Base-by-base conservation (phyloP, 495 filamentous ascomycete species). In the Terfezia boudieri region DNA sequence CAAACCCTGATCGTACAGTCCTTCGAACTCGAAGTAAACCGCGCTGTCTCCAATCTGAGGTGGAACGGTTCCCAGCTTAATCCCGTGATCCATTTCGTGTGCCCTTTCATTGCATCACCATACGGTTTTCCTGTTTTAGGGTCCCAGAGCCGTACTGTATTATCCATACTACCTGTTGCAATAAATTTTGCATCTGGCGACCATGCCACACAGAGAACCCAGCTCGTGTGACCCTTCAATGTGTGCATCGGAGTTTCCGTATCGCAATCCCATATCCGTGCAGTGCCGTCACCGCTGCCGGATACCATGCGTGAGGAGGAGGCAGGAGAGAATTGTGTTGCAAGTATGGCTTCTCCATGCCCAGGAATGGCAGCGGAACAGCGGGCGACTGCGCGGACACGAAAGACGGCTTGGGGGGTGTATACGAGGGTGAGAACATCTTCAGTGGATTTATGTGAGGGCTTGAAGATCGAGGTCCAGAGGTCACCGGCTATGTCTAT, bases 61-160 rank as follows among this genome's bases (percentile, higher is more conserved):
- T 96, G 92, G 66, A 89, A 95, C 11, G 92, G 89, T 66, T 96
- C 86, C 90, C 90, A 99, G 2, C 83, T 78, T 43, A 95, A 68
- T 61, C 75, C 82, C 26, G 81, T 86, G 49, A 95, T 82, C 83
- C 84, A 94, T 66, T 92, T 92, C 4, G 78, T 76, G 63, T 99
- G 90, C 2, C 89, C 90, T 67, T 83, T 94, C 60, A 96, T 71
- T 5, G 84, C 76, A 20, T 74, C 71, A 9, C 86, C 86, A 10
- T 87, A 65, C 1, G 80, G 67, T 59, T 85, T 78, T 0, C 92
- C 92, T 1, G 82, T 85, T 58, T 80, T 78, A 0, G 86, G 76
- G 63, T 94, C 83, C 87, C 89, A 99, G 41, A 96, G 70, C 50
- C 89, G 75, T 12, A 96, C 81, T 0, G 81, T 83, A 60, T 86